These are phyloP conservation scores for Microglena sp. DNA, from an alignment of 139 green algal species.

Conservation along the genomic window DNA sequence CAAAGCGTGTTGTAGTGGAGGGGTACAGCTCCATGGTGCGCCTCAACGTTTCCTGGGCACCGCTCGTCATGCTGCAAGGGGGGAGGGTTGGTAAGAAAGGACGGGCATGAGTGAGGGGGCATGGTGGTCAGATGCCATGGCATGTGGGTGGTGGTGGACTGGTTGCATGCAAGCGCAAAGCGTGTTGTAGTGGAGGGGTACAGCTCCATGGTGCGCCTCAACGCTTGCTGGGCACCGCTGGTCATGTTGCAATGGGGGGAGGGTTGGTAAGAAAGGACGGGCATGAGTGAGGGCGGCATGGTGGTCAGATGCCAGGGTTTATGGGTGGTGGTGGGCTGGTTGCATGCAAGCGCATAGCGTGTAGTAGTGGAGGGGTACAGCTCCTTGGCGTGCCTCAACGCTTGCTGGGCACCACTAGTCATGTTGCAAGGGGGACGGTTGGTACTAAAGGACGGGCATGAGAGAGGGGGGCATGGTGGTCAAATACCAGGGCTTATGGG, in stretches of 20 bases:
- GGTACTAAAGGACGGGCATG: too few species aligned
- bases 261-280: slow-evolving; percentile 4
- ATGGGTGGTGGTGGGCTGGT: slow-evolving; percentile 77
- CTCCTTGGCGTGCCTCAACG: slow-evolving; percentile 97
- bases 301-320: too few species aligned
- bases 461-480: too few species aligned
- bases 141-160: slow-evolving; percentile 71
- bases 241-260: too few species aligned
- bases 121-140: too few species aligned
- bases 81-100: slow-evolving; percentile 4
- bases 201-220: slow-evolving; percentile 98
- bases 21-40: too few species aligned
- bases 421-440: slow-evolving; percentile 71
- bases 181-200: slow-evolving; percentile 85
- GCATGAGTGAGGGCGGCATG: too few species aligned
- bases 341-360: slow-evolving; percentile 96
- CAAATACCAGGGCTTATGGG: too few species aligned
- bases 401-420: slow-evolving; percentile 91
- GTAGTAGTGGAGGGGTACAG: slow-evolving; percentile 91
- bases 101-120: too few species aligned
- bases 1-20: too few species aligned
- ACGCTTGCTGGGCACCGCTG: slow-evolving; percentile 86
- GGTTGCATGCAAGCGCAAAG: slow-evolving; percentile 97
- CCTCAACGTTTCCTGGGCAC: too few species aligned
- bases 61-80: too few species aligned